These are phyloP conservation scores for Centrapalus pauciflorus DNA, from an alignment of 129 eudicot species.

Conservation along the genomic window DNA sequence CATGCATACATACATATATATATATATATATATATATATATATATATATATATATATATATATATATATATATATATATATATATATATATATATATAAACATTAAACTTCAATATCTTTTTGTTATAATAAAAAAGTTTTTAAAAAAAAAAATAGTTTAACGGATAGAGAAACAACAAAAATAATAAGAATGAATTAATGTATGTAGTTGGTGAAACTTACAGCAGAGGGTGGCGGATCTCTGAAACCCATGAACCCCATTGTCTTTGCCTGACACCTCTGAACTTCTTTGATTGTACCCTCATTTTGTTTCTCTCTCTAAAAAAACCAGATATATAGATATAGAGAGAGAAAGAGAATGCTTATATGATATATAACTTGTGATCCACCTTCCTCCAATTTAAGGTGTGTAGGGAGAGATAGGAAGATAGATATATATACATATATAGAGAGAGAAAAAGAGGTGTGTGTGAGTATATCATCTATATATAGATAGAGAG, in stretches of 20 bases:
- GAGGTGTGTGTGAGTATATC: no score
- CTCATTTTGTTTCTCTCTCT: not conserved
- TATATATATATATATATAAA: no score
- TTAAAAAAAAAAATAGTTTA: no score
- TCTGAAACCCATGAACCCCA: conserved; percentile 59
- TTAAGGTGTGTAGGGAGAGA: not conserved
- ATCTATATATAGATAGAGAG: no score
- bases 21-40: no score
- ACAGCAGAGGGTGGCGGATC: conserved; percentile 45
- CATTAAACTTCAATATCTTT: no score
- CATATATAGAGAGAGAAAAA: not conserved
- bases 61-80: no score
- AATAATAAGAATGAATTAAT: no score
- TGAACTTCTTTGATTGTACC: conserved; percentile 29
- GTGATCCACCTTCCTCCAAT: conserved; percentile 7
- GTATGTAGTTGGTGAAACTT: conserved; percentile 8
- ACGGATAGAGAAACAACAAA: no score
- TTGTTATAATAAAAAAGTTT: no score
- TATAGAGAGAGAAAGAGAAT: not conserved
- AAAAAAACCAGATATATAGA: not conserved
- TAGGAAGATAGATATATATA: not conserved
- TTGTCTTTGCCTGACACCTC: conserved; percentile 48
- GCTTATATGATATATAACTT: not conserved
- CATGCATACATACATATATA: no score
- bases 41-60: no score